These are phyloP conservation scores for Vitis hybrid DNA, from an alignment of 177 flowering plant species.

Conservation along the genomic window DNA sequence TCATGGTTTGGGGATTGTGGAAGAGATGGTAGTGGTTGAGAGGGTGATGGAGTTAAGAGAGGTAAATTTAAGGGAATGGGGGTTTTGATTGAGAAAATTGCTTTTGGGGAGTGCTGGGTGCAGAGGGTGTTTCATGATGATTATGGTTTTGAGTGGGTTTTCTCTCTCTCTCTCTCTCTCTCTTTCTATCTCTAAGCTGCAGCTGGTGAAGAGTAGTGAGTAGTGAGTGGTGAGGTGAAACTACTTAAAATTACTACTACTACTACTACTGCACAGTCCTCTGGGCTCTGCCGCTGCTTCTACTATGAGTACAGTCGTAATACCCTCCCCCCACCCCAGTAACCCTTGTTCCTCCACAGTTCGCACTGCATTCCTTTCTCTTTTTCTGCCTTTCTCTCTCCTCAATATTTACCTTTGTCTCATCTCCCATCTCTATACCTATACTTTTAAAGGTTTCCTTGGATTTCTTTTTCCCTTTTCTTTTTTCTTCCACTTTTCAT, in stretches of 20 bases:
- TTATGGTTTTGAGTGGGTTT: slow-evolving; percentile 35
- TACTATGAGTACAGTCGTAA: no score
- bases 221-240: no score
- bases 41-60: slow-evolving; percentile 24
- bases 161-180: no score
- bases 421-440: background rate
- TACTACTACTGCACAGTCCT: no score
- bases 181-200: background rate
- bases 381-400: background rate
- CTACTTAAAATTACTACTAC: no score
- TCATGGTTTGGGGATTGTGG: slow-evolving; percentile 44
- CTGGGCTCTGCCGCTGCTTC: no score
- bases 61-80: slow-evolving; percentile 60
- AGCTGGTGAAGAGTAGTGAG: background rate
- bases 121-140: slow-evolving; percentile 72
- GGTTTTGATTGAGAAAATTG: slow-evolving; percentile 39
- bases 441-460: slow-evolving; percentile 24
- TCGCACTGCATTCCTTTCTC: background rate
- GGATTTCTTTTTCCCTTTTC: slow-evolving; percentile 29
- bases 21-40: slow-evolving; percentile 26
- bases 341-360: background rate
- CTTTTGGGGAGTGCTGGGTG: slow-evolving; percentile 66
- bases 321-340: no score
- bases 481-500: slow-evolving; percentile 41
- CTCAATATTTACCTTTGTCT: slow-evolving; percentile 21